Percentiles rank a stretch among this genome's conserved stretches.
Evolutionary conservation across 805 yeast genomes (phyloP).

Genomic region (Grigorovia humatica): DNA sequence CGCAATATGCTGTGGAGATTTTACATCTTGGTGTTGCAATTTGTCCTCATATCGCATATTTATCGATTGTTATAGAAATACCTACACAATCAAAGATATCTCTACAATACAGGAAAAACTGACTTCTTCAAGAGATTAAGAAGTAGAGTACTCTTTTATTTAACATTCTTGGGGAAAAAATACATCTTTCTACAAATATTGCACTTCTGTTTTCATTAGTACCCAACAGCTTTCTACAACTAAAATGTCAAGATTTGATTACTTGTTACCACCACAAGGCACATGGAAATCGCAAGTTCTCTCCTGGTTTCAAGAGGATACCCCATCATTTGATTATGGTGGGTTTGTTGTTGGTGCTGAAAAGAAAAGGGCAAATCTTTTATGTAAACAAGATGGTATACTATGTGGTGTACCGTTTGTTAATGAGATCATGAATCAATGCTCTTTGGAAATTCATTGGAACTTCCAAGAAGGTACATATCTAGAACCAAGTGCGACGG

Average conservation of each 20-base stretch:
- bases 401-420: slow-evolving; percentile 87
- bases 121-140: too few species aligned
- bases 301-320: slow-evolving; percentile 73
- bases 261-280: slow-evolving; percentile 65
- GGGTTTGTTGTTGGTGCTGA: slow-evolving; percentile 88
- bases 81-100: too few species aligned
- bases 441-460: slow-evolving; percentile 68
- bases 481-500: slow-evolving; percentile 33
- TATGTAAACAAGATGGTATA: slow-evolving; percentile 72
- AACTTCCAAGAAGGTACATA: slow-evolving; percentile 55
- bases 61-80: too few species aligned
- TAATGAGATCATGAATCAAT: slow-evolving; percentile 69
- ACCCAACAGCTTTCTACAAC: not conserved
- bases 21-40: too few species aligned
- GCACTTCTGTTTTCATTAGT: too few species aligned
- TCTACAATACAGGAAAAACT: too few species aligned
- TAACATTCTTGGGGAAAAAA: too few species aligned
- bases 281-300: slow-evolving; percentile 74
- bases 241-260: slow-evolving; percentile 29
- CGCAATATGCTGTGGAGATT: too few species aligned
- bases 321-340: slow-evolving; percentile 89
- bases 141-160: too few species aligned
- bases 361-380: slow-evolving; percentile 59
- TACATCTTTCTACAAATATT: too few species aligned
- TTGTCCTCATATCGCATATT: too few species aligned